phyloP scores from a whole-genome alignment of 306 rosid species.

The Trifolium fragiferum region DNA sequence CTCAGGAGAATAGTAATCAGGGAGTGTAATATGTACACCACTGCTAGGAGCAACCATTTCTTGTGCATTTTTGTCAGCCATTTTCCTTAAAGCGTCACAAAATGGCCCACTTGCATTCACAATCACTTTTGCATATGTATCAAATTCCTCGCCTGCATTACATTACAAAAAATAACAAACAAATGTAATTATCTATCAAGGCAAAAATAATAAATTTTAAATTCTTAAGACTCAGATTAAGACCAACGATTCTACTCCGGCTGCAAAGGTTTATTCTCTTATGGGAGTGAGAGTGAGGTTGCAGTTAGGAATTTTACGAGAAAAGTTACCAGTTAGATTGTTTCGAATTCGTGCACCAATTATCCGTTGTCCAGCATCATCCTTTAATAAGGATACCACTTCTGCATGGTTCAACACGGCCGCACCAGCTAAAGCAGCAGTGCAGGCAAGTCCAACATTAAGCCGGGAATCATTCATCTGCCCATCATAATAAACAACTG shows the following conservation, averaged over 20 bases:
- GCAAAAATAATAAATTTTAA: background rate
- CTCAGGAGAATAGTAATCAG: conserved; percentile 98
- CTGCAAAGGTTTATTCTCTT: background rate
- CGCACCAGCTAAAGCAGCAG: conserved; percentile 98
- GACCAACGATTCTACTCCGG: conserved; percentile 14
- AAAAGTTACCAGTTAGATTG: conserved; percentile 75
- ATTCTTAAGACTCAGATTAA: conserved; percentile 17
- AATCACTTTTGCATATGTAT: conserved; percentile 90
- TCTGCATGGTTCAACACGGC: conserved; percentile 97
- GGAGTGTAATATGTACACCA: conserved; percentile 93
- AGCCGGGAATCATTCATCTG: conserved; percentile 99
- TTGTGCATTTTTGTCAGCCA: conserved; percentile 71
- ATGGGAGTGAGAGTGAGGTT: background rate
- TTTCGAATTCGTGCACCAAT: conserved; percentile 87
- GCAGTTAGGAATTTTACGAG: conserved; percentile 23
- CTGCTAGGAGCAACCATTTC: conserved; percentile 93
- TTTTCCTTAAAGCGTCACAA: conserved; percentile 84
- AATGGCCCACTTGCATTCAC: conserved; percentile 99
- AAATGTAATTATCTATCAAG: conserved; percentile 15
- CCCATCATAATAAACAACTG: conserved; percentile 97
- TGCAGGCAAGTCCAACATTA: conserved; percentile 91
- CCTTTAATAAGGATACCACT: conserved; percentile 82
- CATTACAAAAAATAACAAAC: conserved; percentile 46
- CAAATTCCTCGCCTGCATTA: conserved; percentile 83
- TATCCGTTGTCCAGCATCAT: conserved; percentile 67